These are phyloP conservation scores for Stephania yunnanensis DNA, from an alignment of 164 flowering plant genomes.

Conservation along the genomic window DNA sequence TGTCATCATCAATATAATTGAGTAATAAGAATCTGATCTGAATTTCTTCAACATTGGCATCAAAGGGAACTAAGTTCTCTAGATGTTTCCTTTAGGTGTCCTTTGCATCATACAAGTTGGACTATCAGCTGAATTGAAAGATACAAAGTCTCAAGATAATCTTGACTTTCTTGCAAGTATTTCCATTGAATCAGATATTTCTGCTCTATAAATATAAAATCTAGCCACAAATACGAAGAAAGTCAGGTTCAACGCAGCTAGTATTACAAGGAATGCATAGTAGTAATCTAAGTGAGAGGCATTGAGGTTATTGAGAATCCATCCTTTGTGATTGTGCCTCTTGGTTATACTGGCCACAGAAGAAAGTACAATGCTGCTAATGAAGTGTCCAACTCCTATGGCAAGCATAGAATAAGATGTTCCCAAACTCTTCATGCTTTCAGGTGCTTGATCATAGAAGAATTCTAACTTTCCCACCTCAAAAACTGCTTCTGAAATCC, in stretches of 20 bases:
- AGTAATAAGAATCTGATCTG: too few relatives aligned
- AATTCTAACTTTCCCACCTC: slow-evolving; percentile 40
- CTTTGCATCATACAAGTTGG: too few relatives aligned
- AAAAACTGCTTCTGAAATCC: slow-evolving; percentile 28
- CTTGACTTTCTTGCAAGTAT: neutral
- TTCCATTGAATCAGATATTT: slow-evolving; percentile 18
- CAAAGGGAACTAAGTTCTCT: neutral
- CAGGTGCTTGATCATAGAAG: slow-evolving; percentile 44
- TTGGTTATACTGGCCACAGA: slow-evolving; percentile 26
- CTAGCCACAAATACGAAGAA: slow-evolving; percentile 22
- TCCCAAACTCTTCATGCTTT: slow-evolving; percentile 39
- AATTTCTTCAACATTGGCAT: too few relatives aligned
- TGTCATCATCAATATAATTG: too few relatives aligned
- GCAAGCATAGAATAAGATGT: slow-evolving; percentile 27
- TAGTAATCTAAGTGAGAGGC: slow-evolving; percentile 34
- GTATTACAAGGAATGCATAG: slow-evolving; percentile 24
- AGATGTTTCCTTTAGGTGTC: slow-evolving; percentile 1
- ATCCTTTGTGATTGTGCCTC: slow-evolving; percentile 25
- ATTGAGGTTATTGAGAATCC: slow-evolving; percentile 37
- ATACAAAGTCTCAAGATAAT: too few relatives aligned
- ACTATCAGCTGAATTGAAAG: too few relatives aligned
- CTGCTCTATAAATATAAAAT: slow-evolving; percentile 26
- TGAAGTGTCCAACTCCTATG: slow-evolving; percentile 30
- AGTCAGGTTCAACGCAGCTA: slow-evolving; percentile 22
- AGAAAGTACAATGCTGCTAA: slow-evolving; percentile 31